phyloP scores from a whole-genome alignment of 2,329 filamentous ascomycete species.

The Amauroascus niger region DNA sequence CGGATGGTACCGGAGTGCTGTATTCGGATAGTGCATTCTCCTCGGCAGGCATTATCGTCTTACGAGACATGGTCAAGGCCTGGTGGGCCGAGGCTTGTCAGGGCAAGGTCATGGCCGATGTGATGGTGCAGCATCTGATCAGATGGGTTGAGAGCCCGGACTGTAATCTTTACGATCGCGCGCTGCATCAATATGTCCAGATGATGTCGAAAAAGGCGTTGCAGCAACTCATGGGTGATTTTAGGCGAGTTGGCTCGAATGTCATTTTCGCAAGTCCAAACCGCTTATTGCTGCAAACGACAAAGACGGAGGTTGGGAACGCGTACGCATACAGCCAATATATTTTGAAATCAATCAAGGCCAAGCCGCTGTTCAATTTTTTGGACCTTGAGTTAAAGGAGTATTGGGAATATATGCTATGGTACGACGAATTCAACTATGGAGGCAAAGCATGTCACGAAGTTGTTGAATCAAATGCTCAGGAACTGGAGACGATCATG shows the following conservation, averaged over 20 bases:
- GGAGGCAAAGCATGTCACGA: constrained; percentile 84
- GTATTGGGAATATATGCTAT: constrained; percentile 98
- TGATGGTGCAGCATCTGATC: constrained; percentile 93
- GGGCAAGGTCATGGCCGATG: constrained; percentile 87
- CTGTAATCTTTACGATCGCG: constrained; percentile 89
- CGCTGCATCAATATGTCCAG: constrained; percentile 92
- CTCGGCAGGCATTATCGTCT: constrained; percentile 77
- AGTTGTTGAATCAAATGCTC: constrained; percentile 64
- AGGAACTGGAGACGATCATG: constrained; percentile 85
- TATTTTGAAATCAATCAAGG: constrained; percentile 93
- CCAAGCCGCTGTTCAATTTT: constrained; percentile 92
- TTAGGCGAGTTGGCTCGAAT: constrained; percentile 86
- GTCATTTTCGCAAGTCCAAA: constrained; percentile 92
- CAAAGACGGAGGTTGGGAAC: constrained; percentile 91
- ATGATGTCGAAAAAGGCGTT: constrained; percentile 98
- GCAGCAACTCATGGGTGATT: constrained; percentile 93
- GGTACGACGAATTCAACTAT: constrained; percentile 99
- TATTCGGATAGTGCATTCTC: constrained; percentile 86
- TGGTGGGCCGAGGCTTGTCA: constrained; percentile 96
- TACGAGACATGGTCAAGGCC: constrained; percentile 95
- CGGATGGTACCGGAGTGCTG: constrained; percentile 58
- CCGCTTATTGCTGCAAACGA: constrained; percentile 83
- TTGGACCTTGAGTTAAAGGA: constrained; percentile 95
- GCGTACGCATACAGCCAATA: constrained; percentile 96
- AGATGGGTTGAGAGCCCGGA: constrained; percentile 93